Evolutionary conservation across 1,284 basidiomycete species (phyloP).

Genomic region (Lignosus rhinocerotis): DNA sequence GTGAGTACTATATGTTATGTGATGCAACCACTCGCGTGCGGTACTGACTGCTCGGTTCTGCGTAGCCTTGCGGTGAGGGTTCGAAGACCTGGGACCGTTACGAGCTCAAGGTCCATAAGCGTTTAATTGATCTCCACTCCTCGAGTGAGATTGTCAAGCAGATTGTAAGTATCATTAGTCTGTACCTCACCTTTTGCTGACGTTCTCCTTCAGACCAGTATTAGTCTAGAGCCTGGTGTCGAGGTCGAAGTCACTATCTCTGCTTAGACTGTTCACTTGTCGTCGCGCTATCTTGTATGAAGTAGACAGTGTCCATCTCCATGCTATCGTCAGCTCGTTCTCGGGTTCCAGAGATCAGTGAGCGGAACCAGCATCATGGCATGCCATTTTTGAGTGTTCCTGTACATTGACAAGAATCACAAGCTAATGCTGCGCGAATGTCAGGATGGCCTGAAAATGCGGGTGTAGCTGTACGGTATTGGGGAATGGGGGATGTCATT

Average conservation of each 20-base stretch:
- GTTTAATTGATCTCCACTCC: constrained; percentile 98
- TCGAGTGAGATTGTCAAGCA: constrained; percentile 99
- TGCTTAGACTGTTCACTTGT: constrained; percentile 34
- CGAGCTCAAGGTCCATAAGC: constrained; percentile 99
- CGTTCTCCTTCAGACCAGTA: constrained; percentile 73
- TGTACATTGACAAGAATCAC: no score
- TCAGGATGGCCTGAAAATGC: no score
- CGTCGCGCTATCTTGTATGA: constrained; percentile 13
- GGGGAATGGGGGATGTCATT: no score
- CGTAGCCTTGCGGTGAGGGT: constrained; percentile 98
- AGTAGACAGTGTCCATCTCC: constrained; percentile 16
- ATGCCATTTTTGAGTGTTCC: no score
- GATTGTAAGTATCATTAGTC: constrained; percentile 69
- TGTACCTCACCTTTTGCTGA: background rate
- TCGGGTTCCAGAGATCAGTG: no score
- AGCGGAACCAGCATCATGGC: no score
- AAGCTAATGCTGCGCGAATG: no score
- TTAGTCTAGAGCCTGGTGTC: constrained; percentile 98
- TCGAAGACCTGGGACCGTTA: constrained; percentile 99
- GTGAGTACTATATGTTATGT: constrained; percentile 47
- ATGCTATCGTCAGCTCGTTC: background rate
- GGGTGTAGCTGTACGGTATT: no score
- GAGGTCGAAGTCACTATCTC: constrained; percentile 99
- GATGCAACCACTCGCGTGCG: background rate
- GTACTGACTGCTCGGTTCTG: background rate